Conservation (phyloP, 108 stramenopile species). For the Schizochytrium sp. region DNA sequence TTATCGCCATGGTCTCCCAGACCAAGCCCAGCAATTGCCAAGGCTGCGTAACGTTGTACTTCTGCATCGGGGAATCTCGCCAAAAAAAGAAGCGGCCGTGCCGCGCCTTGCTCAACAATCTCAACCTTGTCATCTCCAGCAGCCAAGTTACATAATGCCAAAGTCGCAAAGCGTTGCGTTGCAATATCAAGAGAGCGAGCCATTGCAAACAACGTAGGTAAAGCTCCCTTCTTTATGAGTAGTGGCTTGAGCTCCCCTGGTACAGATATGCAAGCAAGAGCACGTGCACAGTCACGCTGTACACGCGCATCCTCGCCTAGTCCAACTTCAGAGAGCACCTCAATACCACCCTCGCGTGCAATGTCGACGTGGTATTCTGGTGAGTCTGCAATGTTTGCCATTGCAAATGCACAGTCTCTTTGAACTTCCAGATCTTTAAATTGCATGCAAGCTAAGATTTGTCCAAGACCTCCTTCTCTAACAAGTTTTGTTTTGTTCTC, state of each 20-base stretch:
- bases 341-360: slow-evolving; percentile 77
- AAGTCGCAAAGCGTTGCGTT: slow-evolving; percentile 83
- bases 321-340: slow-evolving; percentile 67
- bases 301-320: slow-evolving; percentile 78
- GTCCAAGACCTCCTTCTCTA: slow-evolving; percentile 76
- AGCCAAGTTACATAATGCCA: slow-evolving; percentile 82
- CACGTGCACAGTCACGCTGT: slow-evolving; percentile 82
- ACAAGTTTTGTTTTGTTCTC: slow-evolving; percentile 79
- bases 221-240: slow-evolving; percentile 74
- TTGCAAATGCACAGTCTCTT: slow-evolving; percentile 78
- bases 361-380: slow-evolving; percentile 76
- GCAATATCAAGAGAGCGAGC: slow-evolving; percentile 83
- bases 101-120: slow-evolving; percentile 78
- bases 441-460: slow-evolving; percentile 78
- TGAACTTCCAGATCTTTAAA: slow-evolving; percentile 77
- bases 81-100: slow-evolving; percentile 83
- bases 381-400: slow-evolving; percentile 82
- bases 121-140: slow-evolving; percentile 73
- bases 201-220: slow-evolving; percentile 80
- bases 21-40: slow-evolving; percentile 82
- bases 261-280: slow-evolving; percentile 78
- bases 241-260: slow-evolving; percentile 74
- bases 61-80: slow-evolving; percentile 83
- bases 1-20: slow-evolving; percentile 80
- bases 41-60: slow-evolving; percentile 84